Percentiles rank a stretch among this genome's conserved stretches.
Evolutionary conservation across 805 yeast species (phyloP).

Genomic region (Kodamaea fukazawae): DNA sequence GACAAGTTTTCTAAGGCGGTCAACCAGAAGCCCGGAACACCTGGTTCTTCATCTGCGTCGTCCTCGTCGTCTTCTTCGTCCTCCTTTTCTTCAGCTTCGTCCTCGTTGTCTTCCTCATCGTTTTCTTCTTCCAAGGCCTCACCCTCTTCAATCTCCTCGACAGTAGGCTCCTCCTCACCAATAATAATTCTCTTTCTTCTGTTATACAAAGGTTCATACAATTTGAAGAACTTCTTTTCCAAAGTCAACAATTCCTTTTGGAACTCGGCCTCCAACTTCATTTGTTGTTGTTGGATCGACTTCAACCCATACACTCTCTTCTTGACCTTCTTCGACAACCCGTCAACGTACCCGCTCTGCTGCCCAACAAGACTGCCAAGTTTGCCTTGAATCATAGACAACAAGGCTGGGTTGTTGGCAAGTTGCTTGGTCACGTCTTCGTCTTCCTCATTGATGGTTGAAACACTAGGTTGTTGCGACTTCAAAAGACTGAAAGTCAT

Average conservation of each 20-base stretch:
- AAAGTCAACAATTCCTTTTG: constrained; percentile 84
- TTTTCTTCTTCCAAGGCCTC: constrained; percentile 56
- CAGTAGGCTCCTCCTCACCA: constrained; percentile 76
- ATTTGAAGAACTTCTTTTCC: constrained; percentile 72
- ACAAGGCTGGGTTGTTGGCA: constrained; percentile 75
- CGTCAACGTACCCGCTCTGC: constrained; percentile 80
- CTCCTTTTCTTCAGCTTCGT: constrained; percentile 27
- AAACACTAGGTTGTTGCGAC: constrained; percentile 52
- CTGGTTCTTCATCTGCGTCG: constrained; percentile 50
- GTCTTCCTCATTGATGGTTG: constrained; percentile 63
- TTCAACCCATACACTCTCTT: constrained; percentile 79
- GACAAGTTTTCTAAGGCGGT: constrained; percentile 89
- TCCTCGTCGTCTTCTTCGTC: constrained; percentile 43
- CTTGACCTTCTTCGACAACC: constrained; percentile 69
- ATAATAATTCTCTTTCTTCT: constrained; percentile 67
- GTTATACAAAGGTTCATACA: constrained; percentile 73
- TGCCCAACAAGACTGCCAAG: constrained; percentile 81
- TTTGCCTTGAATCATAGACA: constrained; percentile 87
- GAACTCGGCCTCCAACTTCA: constrained; percentile 84
- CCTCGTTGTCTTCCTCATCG: constrained; percentile 44
- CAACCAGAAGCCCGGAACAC: constrained; percentile 95
- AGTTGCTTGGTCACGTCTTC: constrained; percentile 53
- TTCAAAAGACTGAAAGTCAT: constrained; percentile 71
- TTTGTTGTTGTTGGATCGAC: constrained; percentile 73
- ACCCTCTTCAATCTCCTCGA: constrained; percentile 77